Evolutionary conservation across 2,329 filamentous ascomycete species (phyloP), one percentile per base, ranked within the genome.

Genomic region (Ploettnerulaceae sp.): DNA sequence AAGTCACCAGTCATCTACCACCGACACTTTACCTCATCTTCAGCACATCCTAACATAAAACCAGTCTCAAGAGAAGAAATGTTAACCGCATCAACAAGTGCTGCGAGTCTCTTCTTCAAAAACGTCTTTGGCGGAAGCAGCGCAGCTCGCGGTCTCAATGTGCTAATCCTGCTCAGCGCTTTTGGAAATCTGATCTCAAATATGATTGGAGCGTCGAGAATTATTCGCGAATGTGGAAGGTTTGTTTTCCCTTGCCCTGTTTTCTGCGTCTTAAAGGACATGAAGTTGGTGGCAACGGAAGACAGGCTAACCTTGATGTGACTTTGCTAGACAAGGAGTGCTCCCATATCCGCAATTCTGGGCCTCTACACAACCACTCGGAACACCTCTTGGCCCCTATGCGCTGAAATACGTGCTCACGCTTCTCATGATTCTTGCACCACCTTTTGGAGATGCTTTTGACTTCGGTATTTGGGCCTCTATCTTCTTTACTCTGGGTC

Each of bases 401-500:
- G 42, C 72, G 2, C 52, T 82, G 3, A 78, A 79, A 57, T 83
- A 76, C 75, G 56, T 55, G 0, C 60, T 80, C 47, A 82, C 79
- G 0, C 59, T 77, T 2, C 55, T 82, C 34, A 79, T 82, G 74
- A 81, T 82, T 26, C 58, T 78, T 0, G 77, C 74, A 0, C 73
- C 77, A 0, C 78, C 80, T 0, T 76, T 77, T 0, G 79, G 81
- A 1, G 79, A 84, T 57, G 81, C 80, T 0, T 84, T 84, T 60
- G 74, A 76, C 48, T 83, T 82, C 54, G 67, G 74, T 71, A 58
- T n/a, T 64, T 56, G n/a, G n/a, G n/a, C n/a, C n/a, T n/a, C n/a
- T n/a, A n/a, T 12, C 21, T 18, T n/a, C n/a, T 15, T 33, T 14
- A 4, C 12, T 29, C n/a, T 12, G 21, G 3, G 4, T 6, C 8